Base-by-base conservation (phyloP, 345 rosid genomes). In the Hibiscus trionum region DNA sequence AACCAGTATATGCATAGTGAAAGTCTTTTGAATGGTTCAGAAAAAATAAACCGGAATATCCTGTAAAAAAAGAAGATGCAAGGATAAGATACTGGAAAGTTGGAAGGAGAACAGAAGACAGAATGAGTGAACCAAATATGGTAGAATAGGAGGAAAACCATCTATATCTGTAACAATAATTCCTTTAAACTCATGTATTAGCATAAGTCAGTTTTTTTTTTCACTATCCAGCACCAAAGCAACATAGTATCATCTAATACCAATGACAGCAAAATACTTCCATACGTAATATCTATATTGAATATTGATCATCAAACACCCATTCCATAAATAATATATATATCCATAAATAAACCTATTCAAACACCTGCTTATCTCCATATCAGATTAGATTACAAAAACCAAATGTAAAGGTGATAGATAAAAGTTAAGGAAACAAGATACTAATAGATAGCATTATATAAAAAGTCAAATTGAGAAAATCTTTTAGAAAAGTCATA, bases 1-100 rank as follows among this genome's bases (percentile, higher is more conserved):
- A 85, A 65, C 99, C 99, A 92, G 68, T 90, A 95, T 57, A 87
- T 59, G 63, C 97, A 95, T 63, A 95, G 78, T 9, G 94, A 85
- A 49, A 92, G 77, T 80, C 98, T 87, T 82, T 90, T 92, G 24
- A 76, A 53, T 70, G 94, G 98, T 72, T 90, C 97, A 31, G 89
- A 86, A 39, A 95, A 82, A 66, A 90, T 84, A 85, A 89, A 92
- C 37, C 72, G 73, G 60, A 88, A 74, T 79, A 92, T 86, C 97
- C 98, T 95, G 96, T 72, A 24, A 76, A 33, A 52, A 33, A 55
- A 46, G 69, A 19, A 4, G 31, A 66, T 15, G 17, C 17, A 66
- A 72, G 66, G 39, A 62, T 72, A 35, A 75, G 82, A 80, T 57
- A 69, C 17, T 8, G 44, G 24, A 68, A 24, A 11, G 12, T 46